phyloP scores from a whole-genome alignment of 495 filamentous ascomycete genomes.

The Pyrenula aspistea region DNA sequence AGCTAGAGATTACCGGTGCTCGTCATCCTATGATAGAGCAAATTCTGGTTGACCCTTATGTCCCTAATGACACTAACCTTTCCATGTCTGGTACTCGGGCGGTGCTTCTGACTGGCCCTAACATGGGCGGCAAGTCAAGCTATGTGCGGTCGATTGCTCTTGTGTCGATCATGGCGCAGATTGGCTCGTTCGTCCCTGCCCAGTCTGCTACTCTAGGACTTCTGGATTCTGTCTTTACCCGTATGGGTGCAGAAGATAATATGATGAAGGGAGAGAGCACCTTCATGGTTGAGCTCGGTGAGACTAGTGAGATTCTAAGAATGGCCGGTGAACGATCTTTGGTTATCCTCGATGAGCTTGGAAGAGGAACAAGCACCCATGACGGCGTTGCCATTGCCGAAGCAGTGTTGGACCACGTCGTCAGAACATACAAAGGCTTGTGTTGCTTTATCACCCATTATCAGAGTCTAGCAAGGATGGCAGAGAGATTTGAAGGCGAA shows the following conservation, averaged over 20 bases:
- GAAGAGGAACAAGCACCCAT: slow-evolving; percentile 83
- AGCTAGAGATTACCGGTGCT: slow-evolving; percentile 61
- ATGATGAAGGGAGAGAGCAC: slow-evolving; percentile 91
- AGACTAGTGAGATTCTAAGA: slow-evolving; percentile 84
- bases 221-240: slow-evolving; percentile 84
- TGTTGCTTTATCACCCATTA: slow-evolving; percentile 97
- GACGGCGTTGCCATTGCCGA: slow-evolving; percentile 95
- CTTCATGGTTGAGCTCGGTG: slow-evolving; percentile 95
- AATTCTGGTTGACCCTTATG: slow-evolving; percentile 74
- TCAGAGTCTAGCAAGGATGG: slow-evolving; percentile 67
- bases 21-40: slow-evolving; percentile 97
- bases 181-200: slow-evolving; percentile 90
- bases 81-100: slow-evolving; percentile 50
- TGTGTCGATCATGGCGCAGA: slow-evolving; percentile 85
- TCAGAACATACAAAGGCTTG: slow-evolving; percentile 59
- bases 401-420: slow-evolving; percentile 75
- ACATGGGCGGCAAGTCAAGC: slow-evolving; percentile 96
- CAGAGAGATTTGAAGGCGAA: slow-evolving; percentile 45
- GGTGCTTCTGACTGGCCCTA: slow-evolving; percentile 87
- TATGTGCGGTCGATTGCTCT: slow-evolving; percentile 90
- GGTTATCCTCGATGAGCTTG: slow-evolving; percentile 91
- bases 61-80: slow-evolving; percentile 79
- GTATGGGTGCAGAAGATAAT: slow-evolving; percentile 96
- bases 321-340: slow-evolving; percentile 69
- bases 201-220: slow-evolving; percentile 61